Evolutionary conservation across 1,284 basidiomycete genomes (phyloP), one percentile per base, ranked within the genome.

Genomic region (Bondarzewia mesenterica): DNA sequence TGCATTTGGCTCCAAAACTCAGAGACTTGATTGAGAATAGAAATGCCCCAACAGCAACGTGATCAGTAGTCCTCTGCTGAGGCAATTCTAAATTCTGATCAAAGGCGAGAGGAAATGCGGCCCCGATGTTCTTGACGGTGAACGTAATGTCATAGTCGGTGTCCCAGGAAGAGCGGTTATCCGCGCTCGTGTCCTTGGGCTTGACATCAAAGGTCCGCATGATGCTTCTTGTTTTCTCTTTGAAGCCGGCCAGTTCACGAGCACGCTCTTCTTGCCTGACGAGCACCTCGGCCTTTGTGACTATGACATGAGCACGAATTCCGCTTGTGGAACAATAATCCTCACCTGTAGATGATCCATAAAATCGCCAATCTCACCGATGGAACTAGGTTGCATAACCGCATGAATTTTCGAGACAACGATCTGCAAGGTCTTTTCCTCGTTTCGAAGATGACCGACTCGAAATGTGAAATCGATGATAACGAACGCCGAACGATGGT

Each of bases 311-410:
- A 21, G 20, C 37, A 18, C 48, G 41, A 6, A 37, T 40, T 42
- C 8, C 15, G 22, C 25, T 22, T 14, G 7, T 8, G 23, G n/a
- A 25, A 10, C 25, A 14, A 47, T 32, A 35, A 25, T 21, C 48
- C 58, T 56, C 67, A 84, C 87, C 74, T 88, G 85, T 45, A 89
- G 67, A 56, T 92, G 78, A 59, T 92, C 88, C 43, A 93, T 66
- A 50, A 93, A 87, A 61, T 95, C 93, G 14, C 85, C 87, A 10
- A 95, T 69, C 60, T 93, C 89, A 27, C 85, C 85, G 45, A 95
- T 82, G 0, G 93, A 93, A 51, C 88, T 89, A 15, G 93, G 84
- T 62, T 93, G 91, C 85, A 94, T 85, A 42, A 94, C 88, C 1
- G 92, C 90, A 60, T 95, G 90, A 5, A 91, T 80, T 61, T 86